Conservation (phyloP, 1,284 basidiomycete species). For the Tilletia caries region DNA sequence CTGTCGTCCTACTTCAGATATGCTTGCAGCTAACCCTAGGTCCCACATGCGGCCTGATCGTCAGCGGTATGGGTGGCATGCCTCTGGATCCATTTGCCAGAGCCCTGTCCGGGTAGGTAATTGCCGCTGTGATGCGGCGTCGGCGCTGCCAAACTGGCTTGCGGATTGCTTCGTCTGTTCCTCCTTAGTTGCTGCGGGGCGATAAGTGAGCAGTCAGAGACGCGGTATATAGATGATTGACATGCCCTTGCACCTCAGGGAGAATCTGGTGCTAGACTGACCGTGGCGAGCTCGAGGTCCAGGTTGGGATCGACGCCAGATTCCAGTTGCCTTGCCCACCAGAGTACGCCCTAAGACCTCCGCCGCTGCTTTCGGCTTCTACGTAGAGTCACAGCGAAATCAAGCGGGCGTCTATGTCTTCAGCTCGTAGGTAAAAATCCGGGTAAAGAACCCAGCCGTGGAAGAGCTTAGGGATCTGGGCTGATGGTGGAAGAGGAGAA, state of each 20-base stretch:
- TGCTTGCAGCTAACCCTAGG: too few species aligned
- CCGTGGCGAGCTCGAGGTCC: slow-evolving; percentile 97
- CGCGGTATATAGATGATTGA: not conserved
- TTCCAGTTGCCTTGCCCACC: slow-evolving; percentile 60
- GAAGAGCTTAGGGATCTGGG: too few species aligned
- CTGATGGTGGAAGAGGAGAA: too few species aligned
- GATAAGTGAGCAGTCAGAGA: not conserved
- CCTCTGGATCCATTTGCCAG: too few species aligned
- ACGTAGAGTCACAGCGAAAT: slow-evolving; percentile 80
- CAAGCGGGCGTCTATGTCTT: slow-evolving; percentile 77
- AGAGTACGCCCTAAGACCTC: slow-evolving; percentile 53
- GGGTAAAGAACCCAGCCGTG: too few species aligned
- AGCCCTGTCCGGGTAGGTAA: too few species aligned
- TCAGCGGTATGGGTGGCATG: too few species aligned
- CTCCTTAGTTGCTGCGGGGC: slow-evolving; percentile 80
- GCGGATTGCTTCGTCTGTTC: slow-evolving; percentile 74
- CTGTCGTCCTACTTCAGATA: too few species aligned
- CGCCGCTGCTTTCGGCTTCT: slow-evolving; percentile 63
- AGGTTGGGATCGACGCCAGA: slow-evolving; percentile 90
- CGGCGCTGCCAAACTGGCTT: slow-evolving; percentile 24
- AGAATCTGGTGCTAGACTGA: slow-evolving; percentile 58
- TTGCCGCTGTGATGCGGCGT: too few species aligned
- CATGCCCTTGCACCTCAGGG: too few species aligned
- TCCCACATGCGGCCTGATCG: too few species aligned
- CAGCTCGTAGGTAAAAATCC: too few species aligned